These are phyloP conservation scores for Tetrahymena malaccensis DNA, from an alignment of 73 alveolate genomes.

Conservation along the genomic window DNA sequence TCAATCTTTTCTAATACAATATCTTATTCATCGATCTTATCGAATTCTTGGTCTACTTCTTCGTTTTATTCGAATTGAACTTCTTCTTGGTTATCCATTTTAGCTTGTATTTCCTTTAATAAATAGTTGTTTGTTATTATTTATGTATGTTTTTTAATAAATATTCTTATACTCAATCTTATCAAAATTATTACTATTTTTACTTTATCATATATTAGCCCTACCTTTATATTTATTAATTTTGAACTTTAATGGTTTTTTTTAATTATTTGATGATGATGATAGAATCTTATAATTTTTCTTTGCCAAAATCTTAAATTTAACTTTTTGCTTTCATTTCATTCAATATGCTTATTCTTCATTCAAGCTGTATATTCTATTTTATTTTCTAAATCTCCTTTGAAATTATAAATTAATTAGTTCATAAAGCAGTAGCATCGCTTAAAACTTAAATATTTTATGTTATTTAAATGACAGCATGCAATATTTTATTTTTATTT, in stretches of 20 bases:
- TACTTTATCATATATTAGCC: not conserved
- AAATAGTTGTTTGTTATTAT: not conserved
- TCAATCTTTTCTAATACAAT: constrained; percentile 24
- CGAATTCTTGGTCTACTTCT: constrained; percentile 32
- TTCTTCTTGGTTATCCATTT: constrained; percentile 35
- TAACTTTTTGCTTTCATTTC: not conserved
- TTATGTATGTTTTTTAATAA: not conserved
- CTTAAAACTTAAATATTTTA: too few relatives aligned
- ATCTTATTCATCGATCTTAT: constrained; percentile 17
- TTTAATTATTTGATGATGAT: not conserved
- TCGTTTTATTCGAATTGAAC: constrained; percentile 19
- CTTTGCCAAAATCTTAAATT: not conserved
- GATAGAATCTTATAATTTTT: not conserved
- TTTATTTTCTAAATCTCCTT: not conserved
- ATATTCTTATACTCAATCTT: not conserved
- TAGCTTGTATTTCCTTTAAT: not conserved
- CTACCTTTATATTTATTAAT: not conserved
- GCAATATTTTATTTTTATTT: too few relatives aligned
- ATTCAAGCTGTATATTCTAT: not conserved
- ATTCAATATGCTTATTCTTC: not conserved
- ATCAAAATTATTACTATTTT: not conserved
- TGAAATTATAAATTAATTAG: not conserved
- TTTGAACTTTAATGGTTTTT: not conserved
- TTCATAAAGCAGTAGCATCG: not conserved
- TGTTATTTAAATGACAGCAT: too few relatives aligned